Evolutionary conservation across 75 land plant genomes (phyloP).

Genomic region (Pinus tabuliformis): DNA sequence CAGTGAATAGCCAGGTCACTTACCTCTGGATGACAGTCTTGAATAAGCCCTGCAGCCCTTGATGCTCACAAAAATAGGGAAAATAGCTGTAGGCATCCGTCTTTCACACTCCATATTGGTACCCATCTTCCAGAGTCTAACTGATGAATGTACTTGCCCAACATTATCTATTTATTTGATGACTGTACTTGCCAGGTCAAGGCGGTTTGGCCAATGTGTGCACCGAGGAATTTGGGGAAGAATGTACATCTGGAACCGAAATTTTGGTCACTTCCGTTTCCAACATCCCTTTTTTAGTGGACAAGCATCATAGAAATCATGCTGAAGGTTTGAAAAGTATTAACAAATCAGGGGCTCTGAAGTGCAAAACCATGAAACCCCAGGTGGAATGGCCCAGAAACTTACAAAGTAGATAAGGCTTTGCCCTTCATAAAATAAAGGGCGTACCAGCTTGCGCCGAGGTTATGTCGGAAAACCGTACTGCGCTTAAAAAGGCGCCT

Average conservation of each 20-base stretch:
- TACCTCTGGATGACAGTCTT: too few relatives aligned
- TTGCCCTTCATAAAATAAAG: not conserved
- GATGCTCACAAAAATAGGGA: not conserved
- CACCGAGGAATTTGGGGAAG: not conserved
- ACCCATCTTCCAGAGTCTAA: not conserved
- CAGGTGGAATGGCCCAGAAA: slow-evolving; percentile 1
- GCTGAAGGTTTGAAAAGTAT: not conserved
- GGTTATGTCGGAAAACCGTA: too few relatives aligned
- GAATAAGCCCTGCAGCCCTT: too few relatives aligned
- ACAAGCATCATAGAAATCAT: not conserved
- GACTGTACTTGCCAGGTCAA: not conserved
- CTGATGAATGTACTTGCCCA: not conserved
- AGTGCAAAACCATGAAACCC: not conserved
- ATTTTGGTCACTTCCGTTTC: not conserved
- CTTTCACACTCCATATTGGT: not conserved
- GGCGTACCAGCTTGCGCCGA: too few relatives aligned
- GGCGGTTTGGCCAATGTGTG: not conserved
- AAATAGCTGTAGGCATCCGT: not conserved
- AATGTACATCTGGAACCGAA: not conserved
- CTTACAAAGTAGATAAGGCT: not conserved
- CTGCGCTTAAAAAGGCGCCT: too few relatives aligned
- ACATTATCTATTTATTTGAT: not conserved
- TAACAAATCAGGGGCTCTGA: not conserved
- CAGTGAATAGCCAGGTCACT: not conserved
- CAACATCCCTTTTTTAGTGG: not conserved